A percentile compares a stretch with the other conserved stretches of the same genome.
phyloP scores from a whole-genome alignment of 2,329 filamentous ascomycete species.

The Penicillium sp. region DNA sequence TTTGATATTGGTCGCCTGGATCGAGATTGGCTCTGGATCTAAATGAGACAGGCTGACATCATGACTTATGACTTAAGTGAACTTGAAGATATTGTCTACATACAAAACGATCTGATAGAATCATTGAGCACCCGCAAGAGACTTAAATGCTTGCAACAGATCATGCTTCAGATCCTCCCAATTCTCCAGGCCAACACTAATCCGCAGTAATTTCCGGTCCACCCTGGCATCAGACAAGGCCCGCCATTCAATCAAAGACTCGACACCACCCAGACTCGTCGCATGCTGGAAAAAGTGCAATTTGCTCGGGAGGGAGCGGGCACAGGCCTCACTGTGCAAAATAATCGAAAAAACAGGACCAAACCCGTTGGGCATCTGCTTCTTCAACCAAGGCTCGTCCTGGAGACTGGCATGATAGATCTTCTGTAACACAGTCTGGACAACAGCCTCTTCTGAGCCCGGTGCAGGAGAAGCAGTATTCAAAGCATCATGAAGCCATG shows the following conservation, averaged over 20 bases:
- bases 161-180: constrained; percentile 82
- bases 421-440: constrained; percentile 58
- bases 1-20: constrained; percentile 31
- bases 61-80: background rate
- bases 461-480: constrained; percentile 38
- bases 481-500: constrained; percentile 64
- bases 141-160: constrained; percentile 64
- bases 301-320: constrained; percentile 72
- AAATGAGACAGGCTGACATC: background rate
- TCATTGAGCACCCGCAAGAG: constrained; percentile 7
- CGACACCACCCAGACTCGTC: constrained; percentile 89
- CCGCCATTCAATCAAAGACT: constrained; percentile 95
- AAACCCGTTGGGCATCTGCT: constrained; percentile 89
- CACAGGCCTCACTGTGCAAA: constrained; percentile 60
- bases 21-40: constrained; percentile 36
- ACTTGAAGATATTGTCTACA: background rate
- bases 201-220: constrained; percentile 69
- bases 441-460: constrained; percentile 42
- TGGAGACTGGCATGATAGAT: constrained; percentile 82
- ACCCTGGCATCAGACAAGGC: constrained; percentile 77
- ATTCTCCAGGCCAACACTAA: constrained; percentile 84
- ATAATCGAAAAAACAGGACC: constrained; percentile 82
- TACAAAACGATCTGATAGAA: background rate
- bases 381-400: constrained; percentile 69
- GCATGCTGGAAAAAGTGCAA: constrained; percentile 87